phyloP scores from a whole-genome alignment of 345 rosid species.

The Gossypioides kirkii region DNA sequence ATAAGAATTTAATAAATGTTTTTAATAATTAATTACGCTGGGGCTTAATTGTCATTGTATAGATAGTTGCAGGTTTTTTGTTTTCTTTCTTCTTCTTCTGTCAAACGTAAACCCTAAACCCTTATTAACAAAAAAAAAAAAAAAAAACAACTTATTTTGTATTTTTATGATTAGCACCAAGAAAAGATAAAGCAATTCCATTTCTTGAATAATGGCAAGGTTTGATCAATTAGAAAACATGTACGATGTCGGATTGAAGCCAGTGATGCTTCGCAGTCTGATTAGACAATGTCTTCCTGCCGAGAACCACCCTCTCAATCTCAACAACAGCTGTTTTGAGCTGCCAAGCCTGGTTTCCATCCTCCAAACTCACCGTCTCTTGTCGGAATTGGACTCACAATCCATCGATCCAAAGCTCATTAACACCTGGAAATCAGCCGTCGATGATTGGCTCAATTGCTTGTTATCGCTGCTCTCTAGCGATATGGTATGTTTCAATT shows the following conservation, averaged over 20 bases:
- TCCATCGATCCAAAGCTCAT: conserved; percentile 32
- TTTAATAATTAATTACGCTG: too few species aligned
- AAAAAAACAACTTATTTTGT: neutral
- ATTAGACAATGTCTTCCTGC: conserved; percentile 54
- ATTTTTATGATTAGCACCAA: neutral
- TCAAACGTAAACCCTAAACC: conserved; percentile 1
- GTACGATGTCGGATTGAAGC: conserved; percentile 51
- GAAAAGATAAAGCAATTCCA: neutral
- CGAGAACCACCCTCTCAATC: conserved; percentile 42
- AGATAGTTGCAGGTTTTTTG: too few species aligned
- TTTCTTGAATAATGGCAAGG: conserved; percentile 29
- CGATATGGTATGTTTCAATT: conserved; percentile 38
- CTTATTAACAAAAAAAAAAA: neutral
- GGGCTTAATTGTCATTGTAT: too few species aligned
- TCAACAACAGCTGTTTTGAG: conserved; percentile 19
- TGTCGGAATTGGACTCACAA: conserved; percentile 38
- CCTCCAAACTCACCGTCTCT: conserved; percentile 43
- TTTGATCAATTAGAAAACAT: conserved; percentile 39
- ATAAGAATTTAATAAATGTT: too few species aligned
- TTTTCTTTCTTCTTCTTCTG: neutral
- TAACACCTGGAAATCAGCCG: conserved; percentile 50
- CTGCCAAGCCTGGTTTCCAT: conserved; percentile 42
- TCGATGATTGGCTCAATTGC: conserved; percentile 64
- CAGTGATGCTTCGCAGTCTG: conserved; percentile 49
- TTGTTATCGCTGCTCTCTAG: conserved; percentile 41